Conservation (phyloP, 1,284 basidiomycete species). For the Trametes polyzona region DNA sequence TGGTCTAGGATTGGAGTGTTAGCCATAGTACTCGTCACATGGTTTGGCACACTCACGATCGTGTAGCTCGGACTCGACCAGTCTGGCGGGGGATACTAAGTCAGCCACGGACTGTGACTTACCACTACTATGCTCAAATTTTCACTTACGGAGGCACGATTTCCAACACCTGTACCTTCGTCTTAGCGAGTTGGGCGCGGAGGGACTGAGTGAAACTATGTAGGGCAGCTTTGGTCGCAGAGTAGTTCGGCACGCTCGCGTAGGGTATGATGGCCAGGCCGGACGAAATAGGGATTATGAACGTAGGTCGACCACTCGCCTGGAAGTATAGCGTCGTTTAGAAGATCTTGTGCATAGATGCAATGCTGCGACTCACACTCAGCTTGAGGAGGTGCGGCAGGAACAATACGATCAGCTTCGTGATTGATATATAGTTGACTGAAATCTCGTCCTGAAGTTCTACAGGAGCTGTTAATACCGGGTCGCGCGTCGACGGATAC, state of each 20-base stretch:
- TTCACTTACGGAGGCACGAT: slow-evolving; percentile 61
- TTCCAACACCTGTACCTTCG: slow-evolving; percentile 60
- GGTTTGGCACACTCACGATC: slow-evolving; percentile 45
- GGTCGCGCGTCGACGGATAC: neutral
- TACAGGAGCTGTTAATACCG: slow-evolving; percentile 28
- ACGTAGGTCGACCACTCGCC: slow-evolving; percentile 49
- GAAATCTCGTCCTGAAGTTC: slow-evolving; percentile 54
- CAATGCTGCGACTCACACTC: slow-evolving; percentile 40
- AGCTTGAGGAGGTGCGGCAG: slow-evolving; percentile 61
- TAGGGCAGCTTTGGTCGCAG: slow-evolving; percentile 65
- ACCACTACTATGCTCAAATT: neutral
- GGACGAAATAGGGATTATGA: slow-evolving; percentile 58
- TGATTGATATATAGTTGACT: slow-evolving; percentile 60
- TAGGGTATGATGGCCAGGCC: slow-evolving; percentile 52
- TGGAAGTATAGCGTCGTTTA: slow-evolving; percentile 20
- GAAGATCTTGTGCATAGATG: neutral
- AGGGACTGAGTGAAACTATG: slow-evolving; percentile 58
- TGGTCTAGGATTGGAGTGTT: slow-evolving; percentile 42
- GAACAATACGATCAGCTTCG: slow-evolving; percentile 53
- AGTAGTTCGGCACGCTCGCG: slow-evolving; percentile 52
- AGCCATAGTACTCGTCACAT: neutral
- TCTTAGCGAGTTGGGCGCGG: slow-evolving; percentile 50
- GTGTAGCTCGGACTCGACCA: slow-evolving; percentile 69
- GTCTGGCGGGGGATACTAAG: slow-evolving; percentile 34
- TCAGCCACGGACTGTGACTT: neutral